Evolutionary conservation across 2,329 filamentous ascomycete genomes (phyloP).

Genomic region (Amphichorda felina): DNA sequence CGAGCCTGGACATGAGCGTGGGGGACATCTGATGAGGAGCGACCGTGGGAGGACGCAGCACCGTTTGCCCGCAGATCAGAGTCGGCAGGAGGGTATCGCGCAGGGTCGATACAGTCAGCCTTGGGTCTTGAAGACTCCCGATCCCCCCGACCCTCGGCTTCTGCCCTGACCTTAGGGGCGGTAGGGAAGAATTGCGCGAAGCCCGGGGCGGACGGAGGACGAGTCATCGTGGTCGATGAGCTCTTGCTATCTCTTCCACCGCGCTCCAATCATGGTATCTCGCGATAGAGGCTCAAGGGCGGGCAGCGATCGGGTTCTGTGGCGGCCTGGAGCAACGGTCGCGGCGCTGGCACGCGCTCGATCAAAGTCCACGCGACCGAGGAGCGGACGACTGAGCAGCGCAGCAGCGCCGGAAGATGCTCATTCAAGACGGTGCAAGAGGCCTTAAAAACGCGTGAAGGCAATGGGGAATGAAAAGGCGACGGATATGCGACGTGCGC

Average conservation of each 20-base stretch:
- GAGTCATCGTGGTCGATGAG: conserved; percentile 58
- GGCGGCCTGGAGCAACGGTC: conserved; percentile 4
- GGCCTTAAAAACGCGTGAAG: not conserved
- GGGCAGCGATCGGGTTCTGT: conserved; percentile 6
- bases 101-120: conserved; percentile 10
- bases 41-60: conserved; percentile 8
- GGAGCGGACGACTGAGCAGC: conserved; percentile 2
- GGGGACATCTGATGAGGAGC: conserved; percentile 13
- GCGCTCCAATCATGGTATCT: conserved; percentile 46
- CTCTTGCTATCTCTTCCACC: conserved; percentile 37
- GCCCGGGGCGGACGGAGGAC: conserved; percentile 59
- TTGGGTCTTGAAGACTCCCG: conserved; percentile 16
- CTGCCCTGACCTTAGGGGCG: conserved; percentile 52
- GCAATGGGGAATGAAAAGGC: not conserved
- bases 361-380: conserved; percentile 27
- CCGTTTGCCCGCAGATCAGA: conserved; percentile 13
- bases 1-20: conserved; percentile 8
- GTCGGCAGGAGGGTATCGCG: conserved; percentile 10
- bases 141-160: conserved; percentile 25
- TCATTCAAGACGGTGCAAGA: conserved; percentile 5
- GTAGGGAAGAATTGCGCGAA: conserved; percentile 82
- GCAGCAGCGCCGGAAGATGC: conserved; percentile 7
- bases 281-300: conserved; percentile 12
- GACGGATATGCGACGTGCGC: not conserved
- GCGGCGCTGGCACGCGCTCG: conserved; percentile 7